Evolutionary conservation across 2,329 filamentous ascomycete species (phyloP).

Genomic region (Aureobasidium sp.): DNA sequence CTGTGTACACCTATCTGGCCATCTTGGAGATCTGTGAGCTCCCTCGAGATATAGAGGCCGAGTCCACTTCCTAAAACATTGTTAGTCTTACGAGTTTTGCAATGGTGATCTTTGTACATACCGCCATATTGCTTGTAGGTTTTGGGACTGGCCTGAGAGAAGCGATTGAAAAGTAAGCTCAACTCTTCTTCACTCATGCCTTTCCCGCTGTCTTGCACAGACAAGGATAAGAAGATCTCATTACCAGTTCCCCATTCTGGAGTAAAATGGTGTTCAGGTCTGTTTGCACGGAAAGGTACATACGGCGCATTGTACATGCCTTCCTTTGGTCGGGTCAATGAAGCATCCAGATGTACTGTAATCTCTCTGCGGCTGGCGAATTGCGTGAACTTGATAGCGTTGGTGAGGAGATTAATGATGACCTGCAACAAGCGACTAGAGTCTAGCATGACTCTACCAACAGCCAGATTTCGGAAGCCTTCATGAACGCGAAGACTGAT

Average conservation of each 20-base stretch:
- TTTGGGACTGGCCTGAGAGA: conserved; percentile 72
- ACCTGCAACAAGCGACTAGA: conserved; percentile 50
- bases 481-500: conserved; percentile 37
- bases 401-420: conserved; percentile 47
- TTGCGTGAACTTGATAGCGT: conserved; percentile 54
- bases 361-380: conserved; percentile 39
- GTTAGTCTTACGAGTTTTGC: too few species aligned
- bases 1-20: conserved; percentile 72
- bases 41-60: conserved; percentile 72
- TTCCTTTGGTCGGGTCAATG: conserved; percentile 33
- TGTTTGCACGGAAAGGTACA: conserved; percentile 28
- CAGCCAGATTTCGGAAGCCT: conserved; percentile 38
- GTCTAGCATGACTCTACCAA: conserved; percentile 45
- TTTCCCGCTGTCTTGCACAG: conserved; percentile 40
- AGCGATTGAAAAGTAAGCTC: conserved; percentile 67
- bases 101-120: too few species aligned
- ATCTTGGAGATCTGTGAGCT: conserved; percentile 72
- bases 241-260: conserved; percentile 41
- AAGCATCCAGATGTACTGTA: conserved; percentile 42
- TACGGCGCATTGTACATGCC: conserved; percentile 37
- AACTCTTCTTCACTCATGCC: conserved; percentile 39
- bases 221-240: conserved; percentile 39
- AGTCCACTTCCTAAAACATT: conserved; percentile 55
- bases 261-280: conserved; percentile 18
- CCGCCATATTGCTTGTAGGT: conserved; percentile 75